Evolutionary conservation across 2,329 filamentous ascomycete genomes (phyloP), one percentile per base, ranked within the genome.

Genomic region (Beauveria sp.): DNA sequence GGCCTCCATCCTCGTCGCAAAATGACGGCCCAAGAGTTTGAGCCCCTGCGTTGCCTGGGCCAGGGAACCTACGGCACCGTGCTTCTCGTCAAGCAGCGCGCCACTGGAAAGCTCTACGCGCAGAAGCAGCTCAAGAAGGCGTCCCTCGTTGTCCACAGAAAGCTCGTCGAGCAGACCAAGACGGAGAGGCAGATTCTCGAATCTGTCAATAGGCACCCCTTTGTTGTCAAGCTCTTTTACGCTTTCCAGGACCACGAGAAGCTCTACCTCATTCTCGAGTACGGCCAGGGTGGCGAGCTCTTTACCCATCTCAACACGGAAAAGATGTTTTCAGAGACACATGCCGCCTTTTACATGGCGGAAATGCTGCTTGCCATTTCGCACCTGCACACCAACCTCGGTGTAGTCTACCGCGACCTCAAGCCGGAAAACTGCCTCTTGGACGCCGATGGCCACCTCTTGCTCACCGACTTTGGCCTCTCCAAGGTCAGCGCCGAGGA

Each of bases 41-140:
- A 96, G 69, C 86, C 90, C 12, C 78, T 99, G 56, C 90, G 91
- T 55, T 98, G 93, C 74, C 87, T 99, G 24, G 96, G 96, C 62
- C 98, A 98, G 73, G 95, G 95, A 54, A 92, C 95, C 16, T 99
- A 95, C 72, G 95, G 95, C 42, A 99, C 93, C 0, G 96, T 99
- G 12, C 79, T 96, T 51, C 83, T 99, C 31, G 96, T 99, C 64
- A 95, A 93, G 76, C 93, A 99, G 77, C 86, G 86, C 56, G 79
- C 85, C 34, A 97, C 93, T 2, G 95, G 95, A 48, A 88, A 90
- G 49, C 83, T 99, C 5, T 99, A 93, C 71, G 96, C 95, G 1
- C 96, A 99, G 78, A 99, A 99, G 79, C 93, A 98, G 76, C 95
- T 99, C 77, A 95, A 93, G 74, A 99, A 99, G 77, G 95, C 96